Base-by-base conservation (phyloP, 1,139 yeast species). In the Groenewaldozyma auringiensis region DNA sequence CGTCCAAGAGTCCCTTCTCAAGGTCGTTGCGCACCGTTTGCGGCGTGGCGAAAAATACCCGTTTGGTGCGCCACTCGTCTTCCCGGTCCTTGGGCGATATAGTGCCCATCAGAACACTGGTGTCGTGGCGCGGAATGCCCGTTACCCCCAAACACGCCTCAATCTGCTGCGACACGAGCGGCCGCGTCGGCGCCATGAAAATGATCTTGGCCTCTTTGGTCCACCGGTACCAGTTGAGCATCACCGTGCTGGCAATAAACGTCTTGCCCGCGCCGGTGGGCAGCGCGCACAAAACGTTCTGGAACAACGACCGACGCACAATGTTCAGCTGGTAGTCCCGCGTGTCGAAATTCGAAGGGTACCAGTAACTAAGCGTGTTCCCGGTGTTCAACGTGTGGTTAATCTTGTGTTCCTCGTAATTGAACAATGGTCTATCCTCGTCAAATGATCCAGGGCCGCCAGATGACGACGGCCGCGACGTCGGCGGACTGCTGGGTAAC, bases 211-310 rank as follows among this genome's bases (percentile, higher is more conserved):
- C 79, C 13, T 68, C 65, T 6, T 76, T 77, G 3, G 74, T 84
- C 98, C 98, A 94, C 43, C 95, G 68, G 55, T 76, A 80, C 66
- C 76, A 94, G 60, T 94, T 94, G 47, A 89, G 71, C 87, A 94
- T 94, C 25, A 92, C 94, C 0, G 95, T 83, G 37, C 94, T 81
- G 1, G 98, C 97, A 57, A 94, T 88, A 54, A 94, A 88, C 0
- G 99, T 94, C 65, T 94, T 94, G 41, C 99, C 99, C 62, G 89
- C 72, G 54, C 99, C 99, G 0, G 99, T 94, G 0, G 99, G 99
- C 22, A 94, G 74, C 0, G 97, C 95, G 56, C 94, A 92, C 37
- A 94, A 68, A 2, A 83, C 64, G 59, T 94, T 94, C 52, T 81
- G 73, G 57, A 76, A 80, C 42, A 94, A 68, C 0, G 96, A 82